phyloP scores from a whole-genome alignment of 2,329 filamentous ascomycete species.

The Fusarium nodosum region DNA sequence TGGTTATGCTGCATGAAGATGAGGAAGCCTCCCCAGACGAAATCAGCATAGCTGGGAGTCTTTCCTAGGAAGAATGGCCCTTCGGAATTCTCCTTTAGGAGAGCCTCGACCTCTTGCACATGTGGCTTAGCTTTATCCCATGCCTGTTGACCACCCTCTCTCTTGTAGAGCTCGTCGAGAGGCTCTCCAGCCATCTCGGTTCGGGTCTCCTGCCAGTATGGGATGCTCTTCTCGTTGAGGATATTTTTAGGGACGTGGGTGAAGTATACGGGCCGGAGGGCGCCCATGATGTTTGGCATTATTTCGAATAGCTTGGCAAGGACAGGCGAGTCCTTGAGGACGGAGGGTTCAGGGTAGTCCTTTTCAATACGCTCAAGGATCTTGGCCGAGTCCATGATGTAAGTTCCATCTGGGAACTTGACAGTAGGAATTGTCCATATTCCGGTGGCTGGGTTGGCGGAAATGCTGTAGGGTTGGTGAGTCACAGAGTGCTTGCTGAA shows the following conservation, averaged over 20 bases:
- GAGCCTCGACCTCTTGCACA: conserved; percentile 55
- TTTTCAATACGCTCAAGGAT: conserved; percentile 73
- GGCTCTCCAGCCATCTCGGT: conserved; percentile 63
- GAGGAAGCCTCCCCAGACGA: conserved; percentile 66
- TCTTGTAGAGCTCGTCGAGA: conserved; percentile 63
- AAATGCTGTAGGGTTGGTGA: conserved; percentile 30
- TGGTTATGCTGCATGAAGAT: conserved; percentile 58
- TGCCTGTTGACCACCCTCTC: conserved; percentile 63
- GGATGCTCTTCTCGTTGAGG: conserved; percentile 63
- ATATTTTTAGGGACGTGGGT: conserved; percentile 64
- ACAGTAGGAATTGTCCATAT: conserved; percentile 64
- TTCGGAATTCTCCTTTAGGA: conserved; percentile 67
- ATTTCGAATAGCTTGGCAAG: conserved; percentile 60
- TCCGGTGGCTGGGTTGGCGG: conserved; percentile 41
- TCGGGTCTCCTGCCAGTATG: conserved; percentile 70
- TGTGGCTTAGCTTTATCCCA: conserved; percentile 61
- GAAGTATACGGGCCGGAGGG: conserved; percentile 60
- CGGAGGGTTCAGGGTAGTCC: conserved; percentile 67
- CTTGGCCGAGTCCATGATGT: conserved; percentile 72
- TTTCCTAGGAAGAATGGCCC: conserved; percentile 74
- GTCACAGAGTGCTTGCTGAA: not conserved
- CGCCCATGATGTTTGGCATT: conserved; percentile 51
- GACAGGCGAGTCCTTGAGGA: conserved; percentile 69
- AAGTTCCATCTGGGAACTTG: conserved; percentile 67
- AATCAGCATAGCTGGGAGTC: conserved; percentile 68